These are phyloP conservation scores for Pyrenula massariospora DNA, from an alignment of 495 filamentous ascomycete species.

Conservation along the genomic window DNA sequence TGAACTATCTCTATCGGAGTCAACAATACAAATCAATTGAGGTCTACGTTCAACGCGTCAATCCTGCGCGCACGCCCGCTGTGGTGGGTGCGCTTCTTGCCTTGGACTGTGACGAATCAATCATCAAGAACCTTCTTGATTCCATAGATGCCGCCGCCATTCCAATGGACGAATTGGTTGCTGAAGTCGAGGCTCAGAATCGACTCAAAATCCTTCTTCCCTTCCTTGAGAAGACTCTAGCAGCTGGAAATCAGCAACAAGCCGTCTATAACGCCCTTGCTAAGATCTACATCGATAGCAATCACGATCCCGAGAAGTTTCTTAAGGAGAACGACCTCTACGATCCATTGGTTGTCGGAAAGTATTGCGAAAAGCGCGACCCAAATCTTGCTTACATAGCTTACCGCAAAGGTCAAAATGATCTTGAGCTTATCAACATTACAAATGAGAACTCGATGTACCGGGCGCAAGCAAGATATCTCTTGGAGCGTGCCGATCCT, in stretches of 20 bases:
- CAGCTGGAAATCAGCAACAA: conserved; percentile 89
- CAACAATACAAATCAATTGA: conserved; percentile 99
- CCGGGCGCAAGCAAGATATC: conserved; percentile 88
- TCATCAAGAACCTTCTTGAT: conserved; percentile 86
- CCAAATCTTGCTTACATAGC: conserved; percentile 94
- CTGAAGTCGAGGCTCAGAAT: conserved; percentile 90
- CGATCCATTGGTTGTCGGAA: conserved; percentile 83
- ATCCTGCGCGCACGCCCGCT: conserved; percentile 83
- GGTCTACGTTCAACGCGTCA: conserved; percentile 97
- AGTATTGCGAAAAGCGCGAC: conserved; percentile 98
- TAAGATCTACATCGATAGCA: conserved; percentile 99
- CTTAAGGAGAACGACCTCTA: conserved; percentile 97
- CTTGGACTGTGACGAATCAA: conserved; percentile 90
- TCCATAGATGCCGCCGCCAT: conserved; percentile 78
- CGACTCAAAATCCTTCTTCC: conserved; percentile 90
- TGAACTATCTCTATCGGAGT: conserved; percentile 96
- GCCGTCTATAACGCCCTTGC: conserved; percentile 97
- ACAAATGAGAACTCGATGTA: conserved; percentile 99
- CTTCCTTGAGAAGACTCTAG: conserved; percentile 89
- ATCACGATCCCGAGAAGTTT: conserved; percentile 98
- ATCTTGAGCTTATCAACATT: conserved; percentile 92
- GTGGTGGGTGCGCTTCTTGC: conserved; percentile 94
- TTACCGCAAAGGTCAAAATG: conserved; percentile 94
- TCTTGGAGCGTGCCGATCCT: conserved; percentile 76
- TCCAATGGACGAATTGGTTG: conserved; percentile 91